Evolutionary conservation across 2,329 filamentous ascomycete species (phyloP), one percentile per base, ranked within the genome.

Genomic region (Ploettnerulaceae sp.): DNA sequence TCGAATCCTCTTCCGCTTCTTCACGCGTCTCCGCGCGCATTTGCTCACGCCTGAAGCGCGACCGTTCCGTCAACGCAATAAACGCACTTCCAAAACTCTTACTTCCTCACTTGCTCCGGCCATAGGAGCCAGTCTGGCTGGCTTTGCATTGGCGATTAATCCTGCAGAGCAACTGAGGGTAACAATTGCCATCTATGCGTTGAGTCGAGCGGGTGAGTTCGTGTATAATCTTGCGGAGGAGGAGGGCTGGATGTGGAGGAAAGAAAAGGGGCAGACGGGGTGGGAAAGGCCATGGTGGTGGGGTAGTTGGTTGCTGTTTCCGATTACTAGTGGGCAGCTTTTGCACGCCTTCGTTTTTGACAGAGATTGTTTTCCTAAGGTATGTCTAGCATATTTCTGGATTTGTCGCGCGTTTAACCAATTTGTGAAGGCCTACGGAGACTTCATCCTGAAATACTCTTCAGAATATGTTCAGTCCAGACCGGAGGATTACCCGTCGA

Each of bases 1-100:
- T 65, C 82, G 93, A 22, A 74, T 95, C 1, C 80, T 97, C 20
- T 89, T 91, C 69, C 87, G 91, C 49, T 95, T 97, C 73, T 86
- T 97, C 59, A 78, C 79, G 20, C 80, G 88, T 21, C 71, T 97
- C 33, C 83, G 91, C 37, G 74, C 77, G 1, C 88, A 89, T 54
- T 74, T 98, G 3, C 79, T 94, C 32, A 82, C 85, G 26, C 78
- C 87, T n/a, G 79, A 87, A 47, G 89, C 90, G 1, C 76, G 78
- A 45, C 84, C 87, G 0, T 96, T 97, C 67, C 79, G 89, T 11
- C 72, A 76, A 47, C 84, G 91, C 44, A 96, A 97, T 60, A 90
- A 90, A 0, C 78, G 79, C 14, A 79, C 89, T 9, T 77, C 86
- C 0, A 73, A 73, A 15, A 79, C 86, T 0, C 73, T 98, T 47